A percentile compares a stretch with the other conserved stretches of the same genome.
phyloP scores from a whole-genome alignment of 139 green algal genomes.

The Axilococcus clingmanii region DNA sequence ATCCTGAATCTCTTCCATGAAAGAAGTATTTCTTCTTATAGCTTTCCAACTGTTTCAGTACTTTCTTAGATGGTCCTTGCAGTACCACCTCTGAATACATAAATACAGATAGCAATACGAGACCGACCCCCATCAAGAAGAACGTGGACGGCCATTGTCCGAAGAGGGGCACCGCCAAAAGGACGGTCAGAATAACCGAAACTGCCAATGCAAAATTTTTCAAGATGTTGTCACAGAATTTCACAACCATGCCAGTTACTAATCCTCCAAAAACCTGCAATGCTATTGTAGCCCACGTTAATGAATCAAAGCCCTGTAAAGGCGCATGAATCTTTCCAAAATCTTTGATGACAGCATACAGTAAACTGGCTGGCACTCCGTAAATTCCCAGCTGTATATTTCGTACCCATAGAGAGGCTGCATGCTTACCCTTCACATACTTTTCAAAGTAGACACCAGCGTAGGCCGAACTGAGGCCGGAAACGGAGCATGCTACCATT shows the following conservation, averaged over 20 bases:
- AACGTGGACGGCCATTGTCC: conserved; percentile 38
- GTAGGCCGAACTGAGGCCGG: conserved; percentile 42
- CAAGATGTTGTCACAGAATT: conserved; percentile 47
- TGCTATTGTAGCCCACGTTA: conserved; percentile 25
- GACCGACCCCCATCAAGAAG: conserved; percentile 33
- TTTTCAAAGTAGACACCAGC: conserved; percentile 24
- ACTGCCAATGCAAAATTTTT: conserved; percentile 56
- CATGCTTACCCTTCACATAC: conserved; percentile 42
- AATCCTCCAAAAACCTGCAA: conserved; percentile 48
- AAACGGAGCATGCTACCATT: conserved; percentile 34
- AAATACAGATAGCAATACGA: conserved; percentile 38
- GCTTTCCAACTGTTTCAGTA: neutral
- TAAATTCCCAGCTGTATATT: conserved; percentile 47
- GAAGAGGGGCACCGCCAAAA: conserved; percentile 46
- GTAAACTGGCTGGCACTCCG: conserved; percentile 28
- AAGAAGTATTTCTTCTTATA: too few species aligned
- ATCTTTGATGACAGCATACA: conserved; percentile 19
- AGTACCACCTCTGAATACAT: conserved; percentile 38
- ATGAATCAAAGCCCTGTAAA: conserved; percentile 32
- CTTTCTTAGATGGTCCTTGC: neutral
- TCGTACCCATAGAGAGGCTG: conserved; percentile 31
- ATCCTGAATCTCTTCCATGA: too few species aligned
- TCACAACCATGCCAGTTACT: conserved; percentile 48
- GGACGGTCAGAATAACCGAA: conserved; percentile 47
- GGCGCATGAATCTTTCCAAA: conserved; percentile 14